Conservation (phyloP, 1,139 yeast species). For the Insectozyma bohioensis region DNA sequence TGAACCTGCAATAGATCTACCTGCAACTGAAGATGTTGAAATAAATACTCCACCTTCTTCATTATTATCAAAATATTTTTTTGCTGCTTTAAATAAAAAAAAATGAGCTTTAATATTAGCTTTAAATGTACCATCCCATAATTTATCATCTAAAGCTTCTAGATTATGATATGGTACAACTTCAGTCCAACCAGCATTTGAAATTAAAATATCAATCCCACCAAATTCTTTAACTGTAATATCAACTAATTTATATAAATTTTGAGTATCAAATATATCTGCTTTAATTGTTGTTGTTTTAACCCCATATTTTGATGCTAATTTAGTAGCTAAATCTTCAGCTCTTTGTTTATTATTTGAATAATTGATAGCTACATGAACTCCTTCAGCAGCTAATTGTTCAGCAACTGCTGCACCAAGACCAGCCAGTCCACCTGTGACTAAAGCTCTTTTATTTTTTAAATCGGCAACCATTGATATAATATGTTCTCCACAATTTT, state of each 20-base stretch:
- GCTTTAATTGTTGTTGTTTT: constrained; percentile 36
- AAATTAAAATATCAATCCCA: constrained; percentile 39
- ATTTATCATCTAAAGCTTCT: constrained; percentile 27
- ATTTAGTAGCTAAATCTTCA: constrained; percentile 22
- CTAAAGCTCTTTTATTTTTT: constrained; percentile 18
- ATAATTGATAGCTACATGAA: constrained; percentile 22
- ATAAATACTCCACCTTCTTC: constrained; percentile 35
- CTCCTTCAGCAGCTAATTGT: constrained; percentile 21
- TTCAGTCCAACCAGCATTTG: constrained; percentile 42
- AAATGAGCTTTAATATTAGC: constrained; percentile 31
- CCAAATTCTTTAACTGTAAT: constrained; percentile 37
- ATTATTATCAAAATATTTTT: constrained; percentile 26
- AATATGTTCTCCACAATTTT: no score
- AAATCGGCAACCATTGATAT: no score
- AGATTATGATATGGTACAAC: constrained; percentile 26
- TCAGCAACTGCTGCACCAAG: constrained; percentile 19
- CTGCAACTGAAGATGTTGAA: constrained; percentile 37
- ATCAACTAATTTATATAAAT: constrained; percentile 31
- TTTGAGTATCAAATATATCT: constrained; percentile 40
- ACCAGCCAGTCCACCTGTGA: constrained; percentile 24
- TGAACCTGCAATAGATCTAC: constrained; percentile 31
- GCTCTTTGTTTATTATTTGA: constrained; percentile 23
- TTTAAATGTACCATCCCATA: constrained; percentile 30
- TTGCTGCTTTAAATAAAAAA: constrained; percentile 32
- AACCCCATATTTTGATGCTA: constrained; percentile 15